Conservation (phyloP, 345 rosid species). For the Citrus reticulata region DNA sequence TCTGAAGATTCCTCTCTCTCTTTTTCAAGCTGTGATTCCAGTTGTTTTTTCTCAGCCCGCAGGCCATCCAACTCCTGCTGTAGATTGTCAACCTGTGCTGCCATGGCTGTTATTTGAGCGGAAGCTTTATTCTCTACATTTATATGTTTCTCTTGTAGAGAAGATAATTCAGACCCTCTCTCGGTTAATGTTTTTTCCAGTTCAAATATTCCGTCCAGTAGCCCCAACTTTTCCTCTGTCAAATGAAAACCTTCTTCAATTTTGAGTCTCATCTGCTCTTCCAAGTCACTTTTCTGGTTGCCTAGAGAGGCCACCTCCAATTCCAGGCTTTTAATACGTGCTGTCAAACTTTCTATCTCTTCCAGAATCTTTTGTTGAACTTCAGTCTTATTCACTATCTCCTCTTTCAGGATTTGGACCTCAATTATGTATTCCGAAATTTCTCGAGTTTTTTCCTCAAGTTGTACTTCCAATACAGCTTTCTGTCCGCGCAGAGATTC, state of each 20-base stretch:
- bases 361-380: constrained; percentile 33
- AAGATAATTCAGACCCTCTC: constrained; percentile 39
- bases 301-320: constrained; percentile 37
- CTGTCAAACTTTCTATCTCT: constrained; percentile 45
- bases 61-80: constrained; percentile 49
- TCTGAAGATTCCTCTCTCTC: constrained; percentile 48
- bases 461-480: constrained; percentile 50
- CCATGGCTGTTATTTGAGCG: constrained; percentile 37
- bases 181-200: constrained; percentile 36
- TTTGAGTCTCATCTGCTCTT: constrained; percentile 39
- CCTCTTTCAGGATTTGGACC: constrained; percentile 41
- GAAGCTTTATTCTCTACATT: constrained; percentile 41
- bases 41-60: constrained; percentile 34
- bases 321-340: constrained; percentile 32
- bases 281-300: constrained; percentile 43
- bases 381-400: constrained; percentile 28
- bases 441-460: constrained; percentile 48
- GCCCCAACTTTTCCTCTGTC: constrained; percentile 23
- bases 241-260: constrained; percentile 34
- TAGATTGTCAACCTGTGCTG: constrained; percentile 36
- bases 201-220: constrained; percentile 31
- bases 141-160: constrained; percentile 35
- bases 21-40: constrained; percentile 43
- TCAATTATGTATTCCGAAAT: constrained; percentile 44
- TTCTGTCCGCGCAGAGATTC: constrained; percentile 48